These are phyloP conservation scores for Centrapalus pauciflorus DNA, from an alignment of 129 eudicot genomes.

Conservation along the genomic window DNA sequence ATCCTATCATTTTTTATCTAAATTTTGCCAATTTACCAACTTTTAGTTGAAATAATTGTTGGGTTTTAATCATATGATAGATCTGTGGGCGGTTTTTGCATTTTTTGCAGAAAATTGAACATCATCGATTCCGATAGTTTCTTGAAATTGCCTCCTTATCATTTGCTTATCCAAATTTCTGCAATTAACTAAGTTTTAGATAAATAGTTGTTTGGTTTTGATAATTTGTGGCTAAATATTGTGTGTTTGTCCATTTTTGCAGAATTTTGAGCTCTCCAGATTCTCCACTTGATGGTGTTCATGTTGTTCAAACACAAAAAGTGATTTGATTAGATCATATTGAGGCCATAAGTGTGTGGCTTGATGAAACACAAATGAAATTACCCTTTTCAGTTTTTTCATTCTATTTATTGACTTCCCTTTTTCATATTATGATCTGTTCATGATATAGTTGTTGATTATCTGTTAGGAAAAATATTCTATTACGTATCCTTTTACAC, in stretches of 20 bases:
- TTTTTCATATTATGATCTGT: neutral
- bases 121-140: neutral
- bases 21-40: too few species aligned
- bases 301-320: slow-evolving; percentile 11
- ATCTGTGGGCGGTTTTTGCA: too few species aligned
- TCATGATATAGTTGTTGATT: neutral
- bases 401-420: neutral
- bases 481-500: neutral
- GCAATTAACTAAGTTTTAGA: slow-evolving; percentile 15
- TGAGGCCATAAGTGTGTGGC: neutral
- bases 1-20: too few species aligned
- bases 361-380: neutral
- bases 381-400: neutral
- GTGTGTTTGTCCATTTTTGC: neutral
- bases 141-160: neutral
- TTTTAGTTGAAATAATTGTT: too few species aligned
- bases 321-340: slow-evolving; percentile 8
- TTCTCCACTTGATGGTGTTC: slow-evolving; percentile 13
- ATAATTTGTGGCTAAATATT: neutral
- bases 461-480: too few species aligned
- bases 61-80: too few species aligned
- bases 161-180: neutral
- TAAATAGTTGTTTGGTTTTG: neutral
- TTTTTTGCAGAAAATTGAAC: slow-evolving; percentile 13
- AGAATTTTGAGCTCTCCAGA: slow-evolving; percentile 3